Conservation (phyloP, 176 grass and related monocot genomes). For the Triticum timopheevii region DNA sequence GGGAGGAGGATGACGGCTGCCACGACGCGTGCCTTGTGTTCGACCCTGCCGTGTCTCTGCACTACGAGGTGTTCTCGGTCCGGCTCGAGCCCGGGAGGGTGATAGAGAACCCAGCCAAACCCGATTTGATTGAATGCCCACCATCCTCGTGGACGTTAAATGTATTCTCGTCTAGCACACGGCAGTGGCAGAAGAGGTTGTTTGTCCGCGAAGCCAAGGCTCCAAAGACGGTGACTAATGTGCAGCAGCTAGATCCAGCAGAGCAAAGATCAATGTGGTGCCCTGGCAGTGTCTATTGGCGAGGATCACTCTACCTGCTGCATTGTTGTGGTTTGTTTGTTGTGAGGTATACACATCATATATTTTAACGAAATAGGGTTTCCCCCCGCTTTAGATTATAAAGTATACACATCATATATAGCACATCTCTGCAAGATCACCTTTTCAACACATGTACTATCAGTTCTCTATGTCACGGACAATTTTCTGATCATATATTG, state of each 20-base stretch:
- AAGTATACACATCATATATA: background rate
- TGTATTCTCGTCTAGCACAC: background rate
- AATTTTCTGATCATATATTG: background rate
- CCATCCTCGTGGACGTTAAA: background rate
- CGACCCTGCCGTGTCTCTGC: background rate
- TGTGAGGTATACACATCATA: background rate
- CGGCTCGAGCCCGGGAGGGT: background rate
- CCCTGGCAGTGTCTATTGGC: background rate
- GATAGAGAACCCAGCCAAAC: background rate
- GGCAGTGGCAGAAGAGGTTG: background rate
- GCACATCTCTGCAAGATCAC: background rate
- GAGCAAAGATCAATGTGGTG: background rate
- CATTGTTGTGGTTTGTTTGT: background rate
- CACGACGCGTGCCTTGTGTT: background rate
- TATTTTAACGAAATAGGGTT: too few species aligned
- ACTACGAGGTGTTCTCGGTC: background rate
- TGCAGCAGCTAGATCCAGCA: background rate
- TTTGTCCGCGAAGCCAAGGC: background rate
- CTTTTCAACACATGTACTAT: background rate
- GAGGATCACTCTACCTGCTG: background rate
- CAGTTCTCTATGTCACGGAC: background rate
- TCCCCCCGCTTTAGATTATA: too few species aligned
- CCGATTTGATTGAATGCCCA: background rate
- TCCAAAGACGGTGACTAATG: background rate
- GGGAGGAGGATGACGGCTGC: background rate